Evolutionary conservation across 805 yeast genomes (phyloP).

Genomic region (Pichia insulana): DNA sequence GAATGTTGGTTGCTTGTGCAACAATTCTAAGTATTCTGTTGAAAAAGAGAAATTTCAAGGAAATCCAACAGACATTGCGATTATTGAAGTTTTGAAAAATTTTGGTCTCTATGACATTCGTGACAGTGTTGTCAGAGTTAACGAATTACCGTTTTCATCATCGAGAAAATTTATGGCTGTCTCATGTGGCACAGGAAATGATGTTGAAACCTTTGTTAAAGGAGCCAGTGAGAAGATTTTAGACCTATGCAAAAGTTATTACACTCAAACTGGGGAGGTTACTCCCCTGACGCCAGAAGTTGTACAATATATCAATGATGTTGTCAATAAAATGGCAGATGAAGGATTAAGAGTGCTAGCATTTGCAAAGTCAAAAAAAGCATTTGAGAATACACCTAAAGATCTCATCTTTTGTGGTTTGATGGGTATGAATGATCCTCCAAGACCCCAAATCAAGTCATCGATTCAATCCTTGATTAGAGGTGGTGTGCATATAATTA

Average conservation of each 20-base stretch:
- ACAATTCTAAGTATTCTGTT: conserved; percentile 59
- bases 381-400: conserved; percentile 37
- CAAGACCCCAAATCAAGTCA: conserved; percentile 74
- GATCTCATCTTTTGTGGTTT: conserved; percentile 75
- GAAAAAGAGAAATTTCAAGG: conserved; percentile 73
- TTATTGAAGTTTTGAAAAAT: conserved; percentile 61
- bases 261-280: conserved; percentile 48
- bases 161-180: conserved; percentile 88
- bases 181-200: conserved; percentile 47
- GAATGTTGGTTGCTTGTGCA: conserved; percentile 65
- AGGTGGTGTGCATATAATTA: conserved; percentile 95
- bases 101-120: conserved; percentile 72
- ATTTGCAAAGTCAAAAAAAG: conserved; percentile 49
- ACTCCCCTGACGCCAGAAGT: conserved; percentile 49
- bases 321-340: conserved; percentile 59
- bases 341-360: conserved; percentile 85
- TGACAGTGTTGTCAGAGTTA: conserved; percentile 44
- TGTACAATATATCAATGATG: conserved; percentile 38
- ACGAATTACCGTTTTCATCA: conserved; percentile 82
- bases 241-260: conserved; percentile 48
- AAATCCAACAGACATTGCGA: conserved; percentile 91
- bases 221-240: conserved; percentile 84
- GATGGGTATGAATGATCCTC: conserved; percentile 97
- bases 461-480: conserved; percentile 70
- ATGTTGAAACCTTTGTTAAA: conserved; percentile 60